A percentile compares a stretch with the other conserved stretches of the same genome.
phyloP scores from a whole-genome alignment of 192 early-diverging fungal genomes.

The Backusella tuberculispora region DNA sequence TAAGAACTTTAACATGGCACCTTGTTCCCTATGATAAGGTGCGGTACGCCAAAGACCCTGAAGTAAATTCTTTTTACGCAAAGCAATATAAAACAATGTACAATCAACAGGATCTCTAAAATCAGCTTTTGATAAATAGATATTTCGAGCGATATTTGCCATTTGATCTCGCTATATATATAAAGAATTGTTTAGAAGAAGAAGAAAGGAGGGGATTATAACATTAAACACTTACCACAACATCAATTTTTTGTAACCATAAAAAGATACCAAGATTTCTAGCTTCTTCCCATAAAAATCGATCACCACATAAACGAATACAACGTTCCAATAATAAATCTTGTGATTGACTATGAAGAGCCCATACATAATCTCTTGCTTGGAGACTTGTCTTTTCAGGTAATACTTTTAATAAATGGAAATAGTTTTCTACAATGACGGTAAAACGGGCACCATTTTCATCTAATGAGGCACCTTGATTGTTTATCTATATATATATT shows the following conservation, averaged over 20 bases:
- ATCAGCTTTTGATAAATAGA: slow-evolving; percentile 74
- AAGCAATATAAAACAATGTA: slow-evolving; percentile 87
- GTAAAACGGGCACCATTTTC: slow-evolving; percentile 87
- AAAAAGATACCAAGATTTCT: slow-evolving; percentile 81
- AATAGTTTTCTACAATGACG: slow-evolving; percentile 69
- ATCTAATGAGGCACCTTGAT: slow-evolving; percentile 75
- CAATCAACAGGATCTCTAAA: slow-evolving; percentile 82
- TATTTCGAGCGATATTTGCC: slow-evolving; percentile 88
- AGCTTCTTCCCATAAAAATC: slow-evolving; percentile 82
- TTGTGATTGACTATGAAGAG: slow-evolving; percentile 89
- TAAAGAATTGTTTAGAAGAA: background rate
- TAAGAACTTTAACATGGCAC: slow-evolving; percentile 89
- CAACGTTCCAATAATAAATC: slow-evolving; percentile 69
- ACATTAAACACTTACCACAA: slow-evolving; percentile 54
- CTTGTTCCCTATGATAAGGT: slow-evolving; percentile 80
- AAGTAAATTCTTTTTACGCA: slow-evolving; percentile 89
- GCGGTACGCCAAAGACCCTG: slow-evolving; percentile 91
- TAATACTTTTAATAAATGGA: slow-evolving; percentile 60
- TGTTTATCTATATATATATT: slow-evolving; percentile 58
- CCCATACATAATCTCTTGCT: slow-evolving; percentile 83
- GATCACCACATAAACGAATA: slow-evolving; percentile 53
- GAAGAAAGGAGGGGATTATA: background rate
- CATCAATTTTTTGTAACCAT: slow-evolving; percentile 81
- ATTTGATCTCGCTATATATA: slow-evolving; percentile 60
- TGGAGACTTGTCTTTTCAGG: slow-evolving; percentile 53